Conservation (phyloP, 2,329 filamentous ascomycete genomes). For the Pestalotiopsis sp. region DNA sequence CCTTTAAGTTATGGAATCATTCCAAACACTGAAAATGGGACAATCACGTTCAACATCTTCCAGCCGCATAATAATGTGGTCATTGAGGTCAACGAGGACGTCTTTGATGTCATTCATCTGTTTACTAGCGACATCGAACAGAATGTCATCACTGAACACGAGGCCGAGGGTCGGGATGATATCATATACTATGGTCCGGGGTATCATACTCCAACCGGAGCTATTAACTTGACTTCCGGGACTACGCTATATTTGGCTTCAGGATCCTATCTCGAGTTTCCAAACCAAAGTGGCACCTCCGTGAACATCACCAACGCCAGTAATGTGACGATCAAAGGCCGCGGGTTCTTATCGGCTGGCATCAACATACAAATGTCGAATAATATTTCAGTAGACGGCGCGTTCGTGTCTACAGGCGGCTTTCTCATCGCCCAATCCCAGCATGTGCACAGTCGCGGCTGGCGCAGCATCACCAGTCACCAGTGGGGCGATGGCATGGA, state of each 20-base stretch:
- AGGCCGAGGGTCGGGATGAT: slow-evolving; percentile 17
- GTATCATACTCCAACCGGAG: slow-evolving; percentile 21
- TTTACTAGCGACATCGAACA: slow-evolving; percentile 24
- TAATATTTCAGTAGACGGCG: slow-evolving; percentile 24
- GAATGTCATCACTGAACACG: slow-evolving; percentile 15
- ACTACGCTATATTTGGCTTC: slow-evolving; percentile 24
- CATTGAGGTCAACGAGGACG: slow-evolving; percentile 29
- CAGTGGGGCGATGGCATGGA: slow-evolving; percentile 31
- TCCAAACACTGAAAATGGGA: slow-evolving; percentile 9
- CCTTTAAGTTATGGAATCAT: slow-evolving; percentile 20
- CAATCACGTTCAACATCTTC: slow-evolving; percentile 19
- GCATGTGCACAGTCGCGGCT: slow-evolving; percentile 22
- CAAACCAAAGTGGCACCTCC: neutral
- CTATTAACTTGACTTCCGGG: slow-evolving; percentile 16
- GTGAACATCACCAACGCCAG: slow-evolving; percentile 25
- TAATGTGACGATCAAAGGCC: slow-evolving; percentile 23
- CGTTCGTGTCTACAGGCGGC: slow-evolving; percentile 22
- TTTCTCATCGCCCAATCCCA: slow-evolving; percentile 23
- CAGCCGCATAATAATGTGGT: slow-evolving; percentile 20
- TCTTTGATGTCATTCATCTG: slow-evolving; percentile 30
- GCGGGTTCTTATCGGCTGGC: slow-evolving; percentile 24
- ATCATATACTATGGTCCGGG: slow-evolving; percentile 32
- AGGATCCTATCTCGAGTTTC: slow-evolving; percentile 18
- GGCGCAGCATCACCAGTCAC: slow-evolving; percentile 23
- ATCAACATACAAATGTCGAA: slow-evolving; percentile 18